phyloP scores from a whole-genome alignment of 2,329 filamentous ascomycete species.

The Epichloe aotearoae region DNA sequence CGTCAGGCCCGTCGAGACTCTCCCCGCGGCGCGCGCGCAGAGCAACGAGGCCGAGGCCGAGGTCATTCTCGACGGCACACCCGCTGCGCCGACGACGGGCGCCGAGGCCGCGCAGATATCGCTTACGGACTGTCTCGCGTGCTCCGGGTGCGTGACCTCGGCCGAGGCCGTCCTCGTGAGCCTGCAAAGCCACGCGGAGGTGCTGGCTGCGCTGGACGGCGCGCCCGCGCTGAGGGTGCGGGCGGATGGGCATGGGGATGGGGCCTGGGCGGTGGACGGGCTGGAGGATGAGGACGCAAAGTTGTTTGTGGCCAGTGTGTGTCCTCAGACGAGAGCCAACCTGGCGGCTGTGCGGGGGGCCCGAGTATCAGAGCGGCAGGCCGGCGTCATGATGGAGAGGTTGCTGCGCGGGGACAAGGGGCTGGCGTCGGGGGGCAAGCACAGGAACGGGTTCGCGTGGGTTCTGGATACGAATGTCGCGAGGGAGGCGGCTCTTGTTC shows the following conservation, averaged over 20 bases:
- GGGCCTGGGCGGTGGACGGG: slow-evolving; percentile 27
- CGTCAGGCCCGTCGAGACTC: slow-evolving; percentile 92
- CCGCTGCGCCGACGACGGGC: slow-evolving; percentile 36
- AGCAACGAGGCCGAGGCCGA: slow-evolving; percentile 37
- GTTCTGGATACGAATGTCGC: slow-evolving; percentile 80
- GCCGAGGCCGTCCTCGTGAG: slow-evolving; percentile 95
- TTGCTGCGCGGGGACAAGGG: slow-evolving; percentile 57
- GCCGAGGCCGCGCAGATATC: slow-evolving; percentile 78
- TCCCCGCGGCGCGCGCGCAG: slow-evolving; percentile 44
- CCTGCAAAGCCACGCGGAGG: slow-evolving; percentile 85
- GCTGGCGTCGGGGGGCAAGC: slow-evolving; percentile 53
- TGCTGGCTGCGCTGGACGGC: slow-evolving; percentile 67
- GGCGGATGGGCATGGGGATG: slow-evolving; percentile 14
- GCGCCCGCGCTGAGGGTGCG: slow-evolving; percentile 35
- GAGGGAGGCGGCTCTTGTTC: slow-evolving; percentile 69
- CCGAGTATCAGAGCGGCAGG: slow-evolving; percentile 56
- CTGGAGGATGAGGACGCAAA: slow-evolving; percentile 49
- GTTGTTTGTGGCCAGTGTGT: slow-evolving; percentile 84
- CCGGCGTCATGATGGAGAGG: slow-evolving; percentile 70
- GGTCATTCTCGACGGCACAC: slow-evolving; percentile 83
- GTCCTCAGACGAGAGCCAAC: slow-evolving; percentile 80
- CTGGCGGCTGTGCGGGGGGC: slow-evolving; percentile 71
- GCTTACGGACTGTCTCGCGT: slow-evolving; percentile 91
- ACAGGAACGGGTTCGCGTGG: slow-evolving; percentile 73
- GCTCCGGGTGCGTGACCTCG: slow-evolving; percentile 93